Evolutionary conservation across 2,329 filamentous ascomycete species (phyloP).

Genomic region (Diplodia scrobiculata): DNA sequence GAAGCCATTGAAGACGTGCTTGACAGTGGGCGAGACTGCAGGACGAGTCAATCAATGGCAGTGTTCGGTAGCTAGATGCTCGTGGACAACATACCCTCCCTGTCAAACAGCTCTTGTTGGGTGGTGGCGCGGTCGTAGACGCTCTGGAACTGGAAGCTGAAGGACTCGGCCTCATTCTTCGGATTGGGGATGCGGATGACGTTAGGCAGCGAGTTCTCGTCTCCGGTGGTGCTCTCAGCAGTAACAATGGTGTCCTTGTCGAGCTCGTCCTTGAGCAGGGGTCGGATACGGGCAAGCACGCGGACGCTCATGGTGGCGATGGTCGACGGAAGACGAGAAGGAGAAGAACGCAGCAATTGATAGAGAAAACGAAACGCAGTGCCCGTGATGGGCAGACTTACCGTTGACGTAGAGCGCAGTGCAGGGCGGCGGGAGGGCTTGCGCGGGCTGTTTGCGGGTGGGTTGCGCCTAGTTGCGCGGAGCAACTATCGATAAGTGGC

Average conservation of each 20-base stretch:
- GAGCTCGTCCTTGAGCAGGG: conserved; percentile 79
- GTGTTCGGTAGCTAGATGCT: neutral
- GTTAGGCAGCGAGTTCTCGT: conserved; percentile 54
- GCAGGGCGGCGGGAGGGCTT: neutral
- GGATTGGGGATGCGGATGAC: conserved; percentile 89
- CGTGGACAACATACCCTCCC: conserved; percentile 67
- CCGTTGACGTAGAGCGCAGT: conserved; percentile 30
- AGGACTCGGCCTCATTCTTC: conserved; percentile 87
- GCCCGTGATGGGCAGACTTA: conserved; percentile 34
- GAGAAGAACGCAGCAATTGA: conserved; percentile 30
- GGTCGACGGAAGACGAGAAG: conserved; percentile 15
- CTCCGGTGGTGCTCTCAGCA: conserved; percentile 50
- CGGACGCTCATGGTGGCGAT: conserved; percentile 62
- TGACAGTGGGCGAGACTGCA: conserved; percentile 84
- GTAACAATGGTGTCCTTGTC: conserved; percentile 86
- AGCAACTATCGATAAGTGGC: conserved; percentile 24
- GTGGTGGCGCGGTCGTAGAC: conserved; percentile 80
- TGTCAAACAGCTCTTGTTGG: conserved; percentile 85
- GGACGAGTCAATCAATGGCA: neutral
- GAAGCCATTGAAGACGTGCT: conserved; percentile 86
- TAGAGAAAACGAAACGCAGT: conserved; percentile 35
- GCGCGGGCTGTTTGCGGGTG: neutral
- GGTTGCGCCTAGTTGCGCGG: conserved; percentile 3
- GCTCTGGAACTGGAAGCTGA: conserved; percentile 90
- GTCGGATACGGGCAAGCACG: conserved; percentile 88